Evolutionary conservation across 2,329 filamentous ascomycete species (phyloP).

Genomic region (Talaromyces albobiverticillius): DNA sequence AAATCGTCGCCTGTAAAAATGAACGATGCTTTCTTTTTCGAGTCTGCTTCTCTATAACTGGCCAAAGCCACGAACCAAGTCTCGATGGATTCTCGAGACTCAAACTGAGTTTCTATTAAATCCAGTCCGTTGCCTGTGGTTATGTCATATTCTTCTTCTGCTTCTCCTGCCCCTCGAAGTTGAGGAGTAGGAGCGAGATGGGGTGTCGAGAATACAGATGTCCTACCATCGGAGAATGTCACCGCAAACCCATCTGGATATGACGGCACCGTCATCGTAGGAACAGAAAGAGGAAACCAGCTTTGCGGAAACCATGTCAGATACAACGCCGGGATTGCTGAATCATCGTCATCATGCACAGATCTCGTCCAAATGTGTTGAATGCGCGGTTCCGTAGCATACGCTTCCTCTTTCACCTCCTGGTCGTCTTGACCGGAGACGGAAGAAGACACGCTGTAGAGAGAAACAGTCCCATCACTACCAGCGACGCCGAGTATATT

Average conservation of each 20-base stretch:
- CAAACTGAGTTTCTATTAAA: slow-evolving; percentile 25
- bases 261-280: neutral
- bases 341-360: slow-evolving; percentile 51
- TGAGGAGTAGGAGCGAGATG: neutral
- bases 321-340: slow-evolving; percentile 66
- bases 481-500: slow-evolving; percentile 70
- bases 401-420: too few relatives aligned
- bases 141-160: slow-evolving; percentile 3
- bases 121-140: neutral
- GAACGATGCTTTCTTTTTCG: slow-evolving; percentile 17
- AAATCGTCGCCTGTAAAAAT: slow-evolving; percentile 42
- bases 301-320: slow-evolving; percentile 64
- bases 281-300: slow-evolving; percentile 21
- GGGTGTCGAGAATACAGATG: slow-evolving; percentile 54
- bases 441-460: slow-evolving; percentile 33
- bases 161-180: neutral
- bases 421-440: slow-evolving; percentile 11
- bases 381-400: slow-evolving; percentile 13
- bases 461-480: slow-evolving; percentile 58
- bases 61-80: slow-evolving; percentile 39
- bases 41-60: slow-evolving; percentile 13
- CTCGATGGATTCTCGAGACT: slow-evolving; percentile 33
- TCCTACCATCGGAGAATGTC: slow-evolving; percentile 67
- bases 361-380: slow-evolving; percentile 43
- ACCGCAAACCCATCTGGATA: slow-evolving; percentile 58